Conservation (phyloP, 345 rosid genomes). For the Pistacia integerrima region DNA sequence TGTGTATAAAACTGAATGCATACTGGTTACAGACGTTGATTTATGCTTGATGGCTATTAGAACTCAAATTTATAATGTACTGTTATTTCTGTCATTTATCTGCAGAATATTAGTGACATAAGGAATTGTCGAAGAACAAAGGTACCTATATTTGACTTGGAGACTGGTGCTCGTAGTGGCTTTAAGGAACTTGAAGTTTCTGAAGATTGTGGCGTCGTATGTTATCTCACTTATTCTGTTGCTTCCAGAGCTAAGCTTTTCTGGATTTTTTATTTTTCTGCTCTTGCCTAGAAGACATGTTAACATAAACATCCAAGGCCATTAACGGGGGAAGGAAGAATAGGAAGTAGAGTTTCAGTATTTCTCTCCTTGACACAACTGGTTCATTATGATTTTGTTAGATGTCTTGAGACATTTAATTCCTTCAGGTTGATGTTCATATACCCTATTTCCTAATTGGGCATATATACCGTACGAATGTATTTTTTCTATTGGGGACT, state of each 20-base stretch:
- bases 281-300: too few relatives aligned
- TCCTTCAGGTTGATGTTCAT: neutral
- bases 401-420: too few relatives aligned
- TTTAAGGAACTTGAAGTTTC: slow-evolving; percentile 91
- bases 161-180: slow-evolving; percentile 83
- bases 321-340: too few relatives aligned
- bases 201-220: slow-evolving; percentile 96
- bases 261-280: too few relatives aligned
- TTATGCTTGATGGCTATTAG: neutral
- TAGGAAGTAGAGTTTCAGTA: neutral
- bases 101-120: slow-evolving; percentile 82
- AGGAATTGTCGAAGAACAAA: slow-evolving; percentile 70
- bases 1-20: slow-evolving; percentile 3
- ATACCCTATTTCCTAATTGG: neutral
- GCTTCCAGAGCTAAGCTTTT: slow-evolving; percentile 12
- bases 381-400: neutral
- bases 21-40: neutral
- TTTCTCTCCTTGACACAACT: neutral
- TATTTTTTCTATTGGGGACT: neutral
- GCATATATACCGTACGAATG: neutral
- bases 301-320: too few relatives aligned
- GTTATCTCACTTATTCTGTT: slow-evolving; percentile 28
- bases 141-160: slow-evolving; percentile 85
- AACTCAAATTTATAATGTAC: neutral
- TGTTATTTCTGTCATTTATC: slow-evolving; percentile 23